Conservation (phyloP, 2,329 filamentous ascomycete species). For the Didymella glomerata region DNA sequence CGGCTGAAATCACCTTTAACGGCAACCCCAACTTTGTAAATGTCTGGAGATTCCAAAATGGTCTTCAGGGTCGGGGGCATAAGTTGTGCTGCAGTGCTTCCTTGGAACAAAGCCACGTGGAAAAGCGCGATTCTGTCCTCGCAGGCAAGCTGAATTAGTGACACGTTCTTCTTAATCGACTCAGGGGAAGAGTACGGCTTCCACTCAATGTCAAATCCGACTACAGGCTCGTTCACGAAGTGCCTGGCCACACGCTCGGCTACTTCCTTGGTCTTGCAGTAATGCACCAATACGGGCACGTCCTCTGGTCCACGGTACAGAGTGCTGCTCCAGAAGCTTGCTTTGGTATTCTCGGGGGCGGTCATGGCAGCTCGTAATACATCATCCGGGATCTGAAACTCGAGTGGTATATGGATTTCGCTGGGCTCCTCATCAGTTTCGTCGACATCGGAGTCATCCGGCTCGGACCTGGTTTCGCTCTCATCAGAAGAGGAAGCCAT, state of each 20-base stretch:
- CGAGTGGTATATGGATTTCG: conserved; percentile 36
- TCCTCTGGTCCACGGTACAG: conserved; percentile 68
- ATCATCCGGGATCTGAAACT: conserved; percentile 46
- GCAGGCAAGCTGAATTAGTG: conserved; percentile 83
- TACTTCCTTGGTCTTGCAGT: conserved; percentile 73
- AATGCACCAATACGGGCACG: conserved; percentile 73
- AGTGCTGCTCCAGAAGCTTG: conserved; percentile 70
- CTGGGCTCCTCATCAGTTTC: conserved; percentile 22
- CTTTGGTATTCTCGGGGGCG: conserved; percentile 41
- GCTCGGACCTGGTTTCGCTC: background rate
- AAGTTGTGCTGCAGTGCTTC: conserved; percentile 60
- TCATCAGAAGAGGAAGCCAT: background rate
- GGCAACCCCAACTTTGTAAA: conserved; percentile 79
- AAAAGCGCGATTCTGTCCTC: conserved; percentile 81
- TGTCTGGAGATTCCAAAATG: conserved; percentile 74
- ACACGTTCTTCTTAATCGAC: conserved; percentile 81
- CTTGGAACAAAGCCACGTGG: conserved; percentile 68
- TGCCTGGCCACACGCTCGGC: conserved; percentile 73
- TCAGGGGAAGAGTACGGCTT: conserved; percentile 52
- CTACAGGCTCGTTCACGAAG: conserved; percentile 72
- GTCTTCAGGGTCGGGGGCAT: conserved; percentile 73
- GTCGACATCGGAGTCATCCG: conserved; percentile 8
- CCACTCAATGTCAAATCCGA: conserved; percentile 96
- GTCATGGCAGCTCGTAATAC: conserved; percentile 40
- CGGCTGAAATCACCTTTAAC: conserved; percentile 72